Base-by-base conservation (phyloP, 78 protist species). In the Chrysochromulina parva region DNA sequence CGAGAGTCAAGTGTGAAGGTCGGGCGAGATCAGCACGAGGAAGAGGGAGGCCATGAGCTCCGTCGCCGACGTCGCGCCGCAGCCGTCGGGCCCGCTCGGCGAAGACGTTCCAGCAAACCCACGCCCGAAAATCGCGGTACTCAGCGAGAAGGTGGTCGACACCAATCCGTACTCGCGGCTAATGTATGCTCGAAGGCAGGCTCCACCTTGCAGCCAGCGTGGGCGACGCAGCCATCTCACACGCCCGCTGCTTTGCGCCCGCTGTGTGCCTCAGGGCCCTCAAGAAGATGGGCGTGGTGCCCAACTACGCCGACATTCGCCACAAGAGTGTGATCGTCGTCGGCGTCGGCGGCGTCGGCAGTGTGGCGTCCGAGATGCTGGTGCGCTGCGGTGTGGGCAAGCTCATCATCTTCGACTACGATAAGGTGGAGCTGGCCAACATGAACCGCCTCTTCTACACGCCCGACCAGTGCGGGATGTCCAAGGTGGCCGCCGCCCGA, bases 331-430 rank as follows among this genome's bases (percentile, higher is more conserved):
- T 98, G n/a, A 81, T 91, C 24, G 88, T 98, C 22, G 96, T 98
- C 48, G 99, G 99, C 26, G 90, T 97, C 1, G 99, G 99, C 11
- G 99, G 98, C 22, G 98, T 97, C 28, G 99, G 99, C 62, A 60
- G 93, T 24, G 99, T 97, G 10, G 96, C 97, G 10, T 98, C 98
- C 3, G 99, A 98, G 76, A 97, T 98, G 99, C 96, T 98, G 19
- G 96, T 98, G 55, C 95, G 99, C 19, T 98, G 99, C 88, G 99
- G 99, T 47, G 88, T 98, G 53, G 99, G 99, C n/a, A 98, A 98
- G 91, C 90, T 98, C 10, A 17, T 98, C 22, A 88, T 98, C 47
- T 96, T 94, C 26, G 99, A 98, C 91, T 98, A 98, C 93, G 99
- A 98, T 93, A 98, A 82, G 38, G 99, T 98, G 6, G 98, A 97